Percentiles rank a stretch among this genome's conserved stretches.
These are phyloP conservation scores for Russula emetica DNA, from an alignment of 768 basidiomycete genomes.

Conservation along the genomic window DNA sequence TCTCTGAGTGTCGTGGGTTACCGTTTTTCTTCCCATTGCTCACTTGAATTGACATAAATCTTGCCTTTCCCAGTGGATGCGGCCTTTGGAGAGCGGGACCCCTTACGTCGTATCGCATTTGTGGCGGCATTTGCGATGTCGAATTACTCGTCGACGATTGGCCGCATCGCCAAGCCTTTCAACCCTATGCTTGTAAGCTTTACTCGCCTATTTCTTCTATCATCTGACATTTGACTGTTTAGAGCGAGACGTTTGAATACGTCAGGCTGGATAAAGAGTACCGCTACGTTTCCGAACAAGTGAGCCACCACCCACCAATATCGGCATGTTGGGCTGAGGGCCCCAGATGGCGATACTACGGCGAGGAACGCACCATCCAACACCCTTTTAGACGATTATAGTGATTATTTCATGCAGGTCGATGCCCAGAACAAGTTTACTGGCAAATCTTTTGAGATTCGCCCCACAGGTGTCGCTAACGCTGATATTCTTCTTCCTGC, in stretches of 20 bases:
- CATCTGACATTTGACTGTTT: slow-evolving; percentile 3
- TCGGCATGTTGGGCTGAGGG: slow-evolving; percentile 95
- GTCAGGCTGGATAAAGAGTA: slow-evolving; percentile 83
- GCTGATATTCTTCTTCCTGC: slow-evolving; percentile 74
- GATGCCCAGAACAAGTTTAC: slow-evolving; percentile 97
- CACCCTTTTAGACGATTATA: not conserved
- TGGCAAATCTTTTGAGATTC: slow-evolving; percentile 94
- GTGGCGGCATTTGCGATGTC: slow-evolving; percentile 98
- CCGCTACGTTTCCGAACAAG: slow-evolving; percentile 93
- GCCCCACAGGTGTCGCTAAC: slow-evolving; percentile 93
- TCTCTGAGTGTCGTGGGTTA: slow-evolving; percentile 79
- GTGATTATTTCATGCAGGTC: slow-evolving; percentile 47
- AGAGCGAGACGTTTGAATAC: slow-evolving; percentile 95
- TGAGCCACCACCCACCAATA: slow-evolving; percentile 95
- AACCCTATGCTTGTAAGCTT: slow-evolving; percentile 84
- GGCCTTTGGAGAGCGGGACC: slow-evolving; percentile 70
- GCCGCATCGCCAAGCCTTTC: slow-evolving; percentile 95
- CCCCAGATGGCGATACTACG: slow-evolving; percentile 85
- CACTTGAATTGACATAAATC: not conserved
- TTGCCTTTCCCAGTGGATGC: slow-evolving; percentile 59
- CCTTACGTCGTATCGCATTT: slow-evolving; percentile 79
- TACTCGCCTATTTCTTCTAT: not conserved
- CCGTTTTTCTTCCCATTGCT: not conserved
- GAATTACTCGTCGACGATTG: slow-evolving; percentile 95
- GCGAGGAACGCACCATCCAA: slow-evolving; percentile 54